Conservation (phyloP, 2,329 filamentous ascomycete genomes). For the Diaporthe sp. region DNA sequence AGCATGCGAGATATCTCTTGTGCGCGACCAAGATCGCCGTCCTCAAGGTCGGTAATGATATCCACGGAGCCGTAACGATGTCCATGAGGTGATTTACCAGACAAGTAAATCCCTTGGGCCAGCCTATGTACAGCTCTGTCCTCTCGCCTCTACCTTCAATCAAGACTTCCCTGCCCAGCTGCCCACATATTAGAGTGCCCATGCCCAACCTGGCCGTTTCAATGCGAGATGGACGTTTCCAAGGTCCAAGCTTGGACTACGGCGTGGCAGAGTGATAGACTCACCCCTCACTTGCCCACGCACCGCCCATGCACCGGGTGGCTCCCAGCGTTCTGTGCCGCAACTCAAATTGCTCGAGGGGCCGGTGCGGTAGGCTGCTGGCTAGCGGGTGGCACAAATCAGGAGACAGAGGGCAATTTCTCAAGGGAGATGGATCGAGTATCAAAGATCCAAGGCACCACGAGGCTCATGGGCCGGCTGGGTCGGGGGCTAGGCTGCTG, state of each 20-base stretch:
- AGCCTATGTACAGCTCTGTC: neutral
- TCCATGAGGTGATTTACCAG: neutral
- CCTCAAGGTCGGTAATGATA: neutral
- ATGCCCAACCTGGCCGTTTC: conserved; percentile 12
- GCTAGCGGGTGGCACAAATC: conserved; percentile 7
- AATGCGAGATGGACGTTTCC: conserved; percentile 17
- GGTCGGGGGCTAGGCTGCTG: neutral
- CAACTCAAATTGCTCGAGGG: conserved; percentile 23
- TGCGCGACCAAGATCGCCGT: neutral
- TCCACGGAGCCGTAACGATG: neutral
- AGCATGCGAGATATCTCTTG: neutral
- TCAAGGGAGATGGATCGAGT: conserved; percentile 7
- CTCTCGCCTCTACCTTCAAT: neutral
- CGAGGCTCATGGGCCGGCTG: neutral
- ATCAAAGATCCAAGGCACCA: neutral
- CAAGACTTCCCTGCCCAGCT: neutral
- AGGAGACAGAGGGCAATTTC: conserved; percentile 4
- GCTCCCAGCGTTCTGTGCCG: conserved; percentile 3
- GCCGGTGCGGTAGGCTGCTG: conserved; percentile 15
- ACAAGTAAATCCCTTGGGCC: neutral
- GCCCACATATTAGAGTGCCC: neutral
- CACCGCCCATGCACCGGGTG: neutral
- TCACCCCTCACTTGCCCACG: neutral
- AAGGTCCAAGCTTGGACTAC: neutral
- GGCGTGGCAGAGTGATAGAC: neutral